These are phyloP conservation scores for Xylaria intraflava DNA, from an alignment of 495 filamentous ascomycete genomes.

Conservation along the genomic window DNA sequence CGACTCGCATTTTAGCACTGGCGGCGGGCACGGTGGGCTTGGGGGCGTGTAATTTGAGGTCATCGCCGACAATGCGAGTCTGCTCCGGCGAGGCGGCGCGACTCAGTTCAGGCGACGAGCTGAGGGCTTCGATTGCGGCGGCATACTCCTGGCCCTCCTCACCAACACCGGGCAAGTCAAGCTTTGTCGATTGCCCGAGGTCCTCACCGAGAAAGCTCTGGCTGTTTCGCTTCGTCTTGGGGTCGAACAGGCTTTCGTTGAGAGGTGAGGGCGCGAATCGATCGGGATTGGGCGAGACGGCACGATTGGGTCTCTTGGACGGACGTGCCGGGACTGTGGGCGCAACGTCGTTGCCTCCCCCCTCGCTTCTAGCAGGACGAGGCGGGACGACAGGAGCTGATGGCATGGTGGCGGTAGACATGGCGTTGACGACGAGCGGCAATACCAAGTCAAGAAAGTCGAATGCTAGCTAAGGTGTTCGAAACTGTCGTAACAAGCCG, in stretches of 20 bases:
- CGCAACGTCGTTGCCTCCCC: slow-evolving; percentile 27
- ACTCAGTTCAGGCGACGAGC: slow-evolving; percentile 19
- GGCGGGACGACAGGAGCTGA: slow-evolving; percentile 55
- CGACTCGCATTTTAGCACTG: slow-evolving; percentile 72
- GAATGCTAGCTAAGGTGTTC: slow-evolving; percentile 21
- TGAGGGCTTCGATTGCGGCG: slow-evolving; percentile 45
- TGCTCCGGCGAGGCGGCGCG: slow-evolving; percentile 49
- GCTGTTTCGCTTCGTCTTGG: slow-evolving; percentile 33
- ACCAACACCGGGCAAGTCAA: slow-evolving; percentile 75
- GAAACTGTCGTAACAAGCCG: slow-evolving; percentile 12
- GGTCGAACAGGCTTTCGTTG: slow-evolving; percentile 50
- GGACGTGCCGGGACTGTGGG: slow-evolving; percentile 70
- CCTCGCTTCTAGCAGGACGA: slow-evolving; percentile 49
- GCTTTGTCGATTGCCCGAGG: slow-evolving; percentile 63
- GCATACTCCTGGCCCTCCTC: slow-evolving; percentile 89
- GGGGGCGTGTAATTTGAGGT: slow-evolving; percentile 85
- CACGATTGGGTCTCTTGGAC: slow-evolving; percentile 59
- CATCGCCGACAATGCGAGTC: slow-evolving; percentile 69
- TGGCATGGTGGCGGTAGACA: slow-evolving; percentile 47
- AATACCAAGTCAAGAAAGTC: slow-evolving; percentile 2
- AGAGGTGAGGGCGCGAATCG: slow-evolving; percentile 80
- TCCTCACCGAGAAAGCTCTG: slow-evolving; percentile 38
- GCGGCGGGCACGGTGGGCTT: slow-evolving; percentile 73
- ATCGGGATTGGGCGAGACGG: slow-evolving; percentile 67
- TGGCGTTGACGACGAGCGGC: slow-evolving; percentile 14